Evolutionary conservation across 2,329 filamentous ascomycete genomes (phyloP), one percentile per base, ranked within the genome.

Genomic region (Penicillium sp.): DNA sequence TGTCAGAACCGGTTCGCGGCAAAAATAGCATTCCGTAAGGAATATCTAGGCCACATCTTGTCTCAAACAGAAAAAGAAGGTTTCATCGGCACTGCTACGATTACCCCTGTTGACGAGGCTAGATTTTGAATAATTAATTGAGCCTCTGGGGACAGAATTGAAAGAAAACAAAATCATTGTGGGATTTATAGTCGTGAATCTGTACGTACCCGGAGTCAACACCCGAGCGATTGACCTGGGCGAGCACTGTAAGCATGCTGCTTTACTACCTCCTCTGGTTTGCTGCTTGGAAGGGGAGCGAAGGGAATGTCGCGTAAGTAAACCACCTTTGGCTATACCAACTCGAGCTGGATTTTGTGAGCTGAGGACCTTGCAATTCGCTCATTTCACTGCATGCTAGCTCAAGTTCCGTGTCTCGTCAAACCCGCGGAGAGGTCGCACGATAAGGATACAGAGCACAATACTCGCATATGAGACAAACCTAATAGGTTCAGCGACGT

Each of bases 321-420:
- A n/a, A n/a, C n/a, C n/a, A n/a, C n/a, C n/a, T n/a, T n/a, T n/a
- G 7, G 13, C 11, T 14, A 10, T 24, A 7, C 7, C 8, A n/a
- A 28, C 8, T 26, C 23, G 8, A 16, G 34, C 11, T 40, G 43
- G 19, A 26, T 24, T 37, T 10, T 36, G 13, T 14, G 9, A 16
- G 11, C n/a, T 39, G n/a, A 11, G 11, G 24, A 14, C 24, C 49
- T 39, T 28, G 26, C 14, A 29, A 45, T 45, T n/a, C 18, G 16
- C 28, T 45, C 42, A 31, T 45, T 48, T 19, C 44, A 53, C 52
- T 11, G 49, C 55, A 52, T 55, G 33, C 14, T 11, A 31, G 13
- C 11, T 55, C 36, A 33, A 49, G 42, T 43, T 34, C 24, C 36
- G 43, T 46, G 58, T 60, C 39, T 58, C 58, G 23, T 55, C 29